Percentiles rank a stretch among this genome's conserved stretches.
phyloP scores from a whole-genome alignment of 176 grass and related monocot species.

The barley (Hordeum vulgare) region DNA sequence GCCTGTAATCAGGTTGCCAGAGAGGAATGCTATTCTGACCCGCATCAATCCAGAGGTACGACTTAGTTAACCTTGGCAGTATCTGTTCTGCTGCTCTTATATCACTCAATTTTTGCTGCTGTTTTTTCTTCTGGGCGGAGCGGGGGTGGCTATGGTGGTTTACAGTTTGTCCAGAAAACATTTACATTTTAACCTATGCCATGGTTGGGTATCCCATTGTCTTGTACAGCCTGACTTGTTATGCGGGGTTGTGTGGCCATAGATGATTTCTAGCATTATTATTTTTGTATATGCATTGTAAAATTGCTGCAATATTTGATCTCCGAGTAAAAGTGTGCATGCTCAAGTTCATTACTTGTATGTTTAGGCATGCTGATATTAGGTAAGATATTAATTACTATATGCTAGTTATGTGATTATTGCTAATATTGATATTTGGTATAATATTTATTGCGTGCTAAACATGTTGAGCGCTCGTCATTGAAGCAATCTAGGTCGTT shows the following conservation, averaged over 20 bases:
- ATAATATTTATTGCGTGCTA: too few relatives aligned
- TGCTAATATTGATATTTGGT: too few relatives aligned
- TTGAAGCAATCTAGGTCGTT: too few relatives aligned
- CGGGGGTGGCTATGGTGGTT: neutral
- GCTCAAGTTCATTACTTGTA: neutral
- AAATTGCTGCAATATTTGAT: neutral
- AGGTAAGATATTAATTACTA: too few relatives aligned
- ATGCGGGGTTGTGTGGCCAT: neutral
- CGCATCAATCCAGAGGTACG: constrained; percentile 91
- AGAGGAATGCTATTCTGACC: constrained; percentile 83
- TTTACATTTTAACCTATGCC: neutral
- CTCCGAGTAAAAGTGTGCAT: neutral
- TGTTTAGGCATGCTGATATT: neutral
- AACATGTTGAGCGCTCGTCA: too few relatives aligned
- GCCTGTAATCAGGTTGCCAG: constrained; percentile 72
- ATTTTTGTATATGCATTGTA: neutral
- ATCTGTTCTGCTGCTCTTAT: neutral
- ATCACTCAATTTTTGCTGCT: neutral
- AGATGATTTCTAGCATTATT: neutral
- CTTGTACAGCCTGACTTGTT: neutral
- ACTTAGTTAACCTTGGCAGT: neutral
- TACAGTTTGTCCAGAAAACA: neutral
- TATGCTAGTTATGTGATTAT: too few relatives aligned
- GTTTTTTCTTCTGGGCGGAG: neutral
- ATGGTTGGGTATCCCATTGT: neutral